phyloP scores from a whole-genome alignment of 257 asterid species.

The Solanum sitiens region DNA sequence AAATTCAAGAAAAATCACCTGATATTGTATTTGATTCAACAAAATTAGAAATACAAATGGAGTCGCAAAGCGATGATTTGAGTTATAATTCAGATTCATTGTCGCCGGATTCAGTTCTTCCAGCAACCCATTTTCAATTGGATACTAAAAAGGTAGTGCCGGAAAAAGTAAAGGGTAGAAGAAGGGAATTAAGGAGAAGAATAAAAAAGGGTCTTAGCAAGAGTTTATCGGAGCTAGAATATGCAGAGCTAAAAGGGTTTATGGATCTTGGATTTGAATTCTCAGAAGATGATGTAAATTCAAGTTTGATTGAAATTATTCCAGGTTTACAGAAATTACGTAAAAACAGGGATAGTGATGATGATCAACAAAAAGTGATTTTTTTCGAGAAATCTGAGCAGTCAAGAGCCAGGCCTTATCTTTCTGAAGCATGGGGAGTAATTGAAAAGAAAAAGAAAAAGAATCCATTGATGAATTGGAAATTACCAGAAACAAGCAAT shows the following conservation, averaged over 20 bases:
- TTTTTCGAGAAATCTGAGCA: background rate
- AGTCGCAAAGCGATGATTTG: slow-evolving; percentile 22
- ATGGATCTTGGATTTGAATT: slow-evolving; percentile 61
- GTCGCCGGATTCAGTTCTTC: slow-evolving; percentile 27
- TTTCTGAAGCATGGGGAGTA: slow-evolving; percentile 51
- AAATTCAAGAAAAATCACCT: background rate
- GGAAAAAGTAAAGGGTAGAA: background rate
- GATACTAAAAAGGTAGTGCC: background rate
- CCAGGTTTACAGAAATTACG: slow-evolving; percentile 46
- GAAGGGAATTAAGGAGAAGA: background rate
- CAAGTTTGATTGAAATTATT: slow-evolving; percentile 23
- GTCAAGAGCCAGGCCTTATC: slow-evolving; percentile 34
- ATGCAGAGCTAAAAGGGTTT: slow-evolving; percentile 51
- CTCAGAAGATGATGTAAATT: slow-evolving; percentile 29
- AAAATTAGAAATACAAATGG: background rate
- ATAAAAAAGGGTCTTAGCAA: slow-evolving; percentile 10
- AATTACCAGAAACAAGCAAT: slow-evolving; percentile 13
- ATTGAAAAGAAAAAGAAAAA: background rate
- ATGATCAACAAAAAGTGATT: background rate
- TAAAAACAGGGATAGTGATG: background rate
- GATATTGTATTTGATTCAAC: background rate
- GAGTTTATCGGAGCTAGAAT: slow-evolving; percentile 51
- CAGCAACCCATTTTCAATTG: background rate
- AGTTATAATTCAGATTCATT: slow-evolving; percentile 7
- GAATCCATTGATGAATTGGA: slow-evolving; percentile 24